These are phyloP conservation scores for Chrysoporthe cubensis DNA, from an alignment of 2,329 filamentous ascomycete species.

Conservation along the genomic window DNA sequence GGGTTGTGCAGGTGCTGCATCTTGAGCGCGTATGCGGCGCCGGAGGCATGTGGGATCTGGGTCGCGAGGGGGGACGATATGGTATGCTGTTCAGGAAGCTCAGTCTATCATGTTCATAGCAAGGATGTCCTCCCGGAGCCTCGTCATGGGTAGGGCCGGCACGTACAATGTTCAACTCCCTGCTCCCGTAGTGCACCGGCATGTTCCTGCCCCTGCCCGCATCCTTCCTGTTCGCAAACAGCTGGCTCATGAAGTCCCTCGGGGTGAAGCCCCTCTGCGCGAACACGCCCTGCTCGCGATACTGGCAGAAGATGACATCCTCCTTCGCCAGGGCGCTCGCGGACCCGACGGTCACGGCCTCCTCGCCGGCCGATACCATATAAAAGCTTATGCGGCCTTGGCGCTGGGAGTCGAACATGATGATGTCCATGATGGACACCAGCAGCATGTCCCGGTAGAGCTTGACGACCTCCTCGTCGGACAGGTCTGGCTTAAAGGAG, in stretches of 20 bases:
- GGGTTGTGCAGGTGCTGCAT: conserved; percentile 70
- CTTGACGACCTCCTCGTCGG: conserved; percentile 63
- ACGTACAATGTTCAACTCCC: conserved; percentile 78
- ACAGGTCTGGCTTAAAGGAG: conserved; percentile 69
- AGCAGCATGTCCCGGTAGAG: conserved; percentile 69
- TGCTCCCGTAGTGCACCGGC: conserved; percentile 94
- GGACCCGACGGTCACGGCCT: conserved; percentile 89
- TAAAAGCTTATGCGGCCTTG: conserved; percentile 96
- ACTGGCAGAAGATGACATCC: conserved; percentile 93
- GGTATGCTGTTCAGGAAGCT: conserved; percentile 58
- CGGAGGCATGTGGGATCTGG: conserved; percentile 78
- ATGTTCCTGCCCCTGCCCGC: conserved; percentile 85
- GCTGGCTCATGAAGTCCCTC: conserved; percentile 90
- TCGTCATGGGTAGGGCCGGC: conserved; percentile 9
- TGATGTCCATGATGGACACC: conserved; percentile 85
- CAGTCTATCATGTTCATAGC: neutral
- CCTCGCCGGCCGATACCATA: conserved; percentile 94
- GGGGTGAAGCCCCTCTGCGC: conserved; percentile 85
- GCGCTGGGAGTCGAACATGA: conserved; percentile 97
- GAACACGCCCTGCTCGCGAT: conserved; percentile 91
- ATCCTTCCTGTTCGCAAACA: conserved; percentile 88
- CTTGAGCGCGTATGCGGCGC: conserved; percentile 79
- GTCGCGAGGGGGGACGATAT: conserved; percentile 79
- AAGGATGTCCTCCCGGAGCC: neutral
- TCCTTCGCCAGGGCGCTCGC: conserved; percentile 81